Conservation (phyloP, 441 rosid species). For the Erysimum cheiri region DNA sequence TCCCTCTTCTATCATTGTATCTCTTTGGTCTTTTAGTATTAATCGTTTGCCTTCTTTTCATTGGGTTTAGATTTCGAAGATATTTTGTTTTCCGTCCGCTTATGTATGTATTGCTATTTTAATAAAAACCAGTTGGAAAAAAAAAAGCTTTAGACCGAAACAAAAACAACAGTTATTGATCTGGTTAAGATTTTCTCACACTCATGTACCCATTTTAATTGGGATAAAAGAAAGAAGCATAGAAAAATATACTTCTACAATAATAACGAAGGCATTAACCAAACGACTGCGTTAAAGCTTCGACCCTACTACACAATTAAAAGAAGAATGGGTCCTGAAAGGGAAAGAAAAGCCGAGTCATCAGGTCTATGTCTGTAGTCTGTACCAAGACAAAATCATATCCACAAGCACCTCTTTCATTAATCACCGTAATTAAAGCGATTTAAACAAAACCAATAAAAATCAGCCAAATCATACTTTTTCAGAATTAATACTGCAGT, state of each 20-base stretch:
- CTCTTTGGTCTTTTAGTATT: too few species aligned
- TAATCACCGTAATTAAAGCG: conserved; percentile 21
- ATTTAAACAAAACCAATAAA: neutral
- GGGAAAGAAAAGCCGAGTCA: conserved; percentile 17
- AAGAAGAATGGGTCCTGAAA: neutral
- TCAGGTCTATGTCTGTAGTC: neutral
- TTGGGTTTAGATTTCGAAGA: too few species aligned
- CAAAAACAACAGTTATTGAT: too few species aligned
- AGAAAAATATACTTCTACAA: neutral
- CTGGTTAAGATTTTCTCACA: too few species aligned
- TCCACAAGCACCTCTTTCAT: neutral
- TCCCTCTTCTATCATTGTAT: too few species aligned
- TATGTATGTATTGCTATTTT: too few species aligned
- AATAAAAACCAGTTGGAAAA: too few species aligned
- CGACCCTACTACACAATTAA: neutral
- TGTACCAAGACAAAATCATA: conserved; percentile 28
- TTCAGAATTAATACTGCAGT: neutral
- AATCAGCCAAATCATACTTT: neutral
- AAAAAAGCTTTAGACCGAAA: too few species aligned
- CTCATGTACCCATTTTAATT: too few species aligned
- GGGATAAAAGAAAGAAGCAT: neutral
- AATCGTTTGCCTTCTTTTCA: too few species aligned
- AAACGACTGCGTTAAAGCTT: neutral
- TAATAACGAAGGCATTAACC: neutral
- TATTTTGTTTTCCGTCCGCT: too few species aligned